phyloP scores from a whole-genome alignment of 495 filamentous ascomycete species.

The Trichoderma virens region DNA sequence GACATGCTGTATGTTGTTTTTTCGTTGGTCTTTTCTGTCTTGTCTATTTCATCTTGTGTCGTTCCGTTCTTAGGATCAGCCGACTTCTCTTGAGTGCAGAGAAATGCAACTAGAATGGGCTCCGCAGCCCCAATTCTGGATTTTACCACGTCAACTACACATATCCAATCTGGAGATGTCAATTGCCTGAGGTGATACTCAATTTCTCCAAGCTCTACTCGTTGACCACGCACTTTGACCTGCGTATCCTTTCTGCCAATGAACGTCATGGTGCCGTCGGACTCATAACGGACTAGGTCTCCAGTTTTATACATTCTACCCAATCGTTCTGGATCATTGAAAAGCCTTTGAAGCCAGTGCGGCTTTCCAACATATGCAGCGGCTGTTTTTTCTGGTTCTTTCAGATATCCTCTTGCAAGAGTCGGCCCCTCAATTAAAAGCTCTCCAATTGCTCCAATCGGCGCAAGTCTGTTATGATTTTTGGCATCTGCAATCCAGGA shows the following conservation, averaged over 20 bases:
- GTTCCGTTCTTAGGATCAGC: no score
- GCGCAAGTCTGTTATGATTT: slow-evolving; percentile 36
- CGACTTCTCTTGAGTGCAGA: not conserved
- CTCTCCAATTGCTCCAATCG: slow-evolving; percentile 40
- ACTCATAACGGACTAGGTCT: slow-evolving; percentile 52
- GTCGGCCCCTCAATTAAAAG: slow-evolving; percentile 41
- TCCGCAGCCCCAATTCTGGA: no score
- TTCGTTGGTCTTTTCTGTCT: not conserved
- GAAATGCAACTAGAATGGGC: not conserved
- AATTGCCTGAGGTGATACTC: slow-evolving; percentile 17
- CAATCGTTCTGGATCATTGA: not conserved
- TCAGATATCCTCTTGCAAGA: slow-evolving; percentile 22
- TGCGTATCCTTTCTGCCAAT: slow-evolving; percentile 17
- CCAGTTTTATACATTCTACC: slow-evolving; percentile 51
- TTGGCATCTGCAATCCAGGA: slow-evolving; percentile 39
- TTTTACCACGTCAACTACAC: no score
- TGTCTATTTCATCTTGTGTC: no score
- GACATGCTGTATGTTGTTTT: not conserved
- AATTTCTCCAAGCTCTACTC: slow-evolving; percentile 32
- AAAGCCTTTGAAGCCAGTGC: not conserved
- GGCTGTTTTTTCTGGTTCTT: not conserved
- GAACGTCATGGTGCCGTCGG: slow-evolving; percentile 43
- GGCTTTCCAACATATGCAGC: not conserved
- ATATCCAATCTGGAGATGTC: not conserved
- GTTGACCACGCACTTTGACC: slow-evolving; percentile 31